Evolutionary conservation across 768 basidiomycete species (phyloP).

Genomic region (Lanmaoa rubissima): DNA sequence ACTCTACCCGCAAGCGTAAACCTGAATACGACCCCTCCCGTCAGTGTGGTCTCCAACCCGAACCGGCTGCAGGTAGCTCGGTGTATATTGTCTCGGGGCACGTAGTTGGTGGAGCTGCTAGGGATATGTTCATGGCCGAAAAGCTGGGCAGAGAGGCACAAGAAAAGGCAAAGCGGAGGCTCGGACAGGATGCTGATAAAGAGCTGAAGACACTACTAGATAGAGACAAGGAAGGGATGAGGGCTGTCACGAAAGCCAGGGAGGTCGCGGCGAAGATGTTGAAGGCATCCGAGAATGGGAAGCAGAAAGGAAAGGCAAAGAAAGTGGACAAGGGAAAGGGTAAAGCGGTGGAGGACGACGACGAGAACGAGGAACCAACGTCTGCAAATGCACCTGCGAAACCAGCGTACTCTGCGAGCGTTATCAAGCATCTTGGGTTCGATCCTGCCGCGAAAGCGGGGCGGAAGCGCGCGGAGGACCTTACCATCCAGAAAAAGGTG

Average conservation of each 20-base stretch:
- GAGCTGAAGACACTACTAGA: slow-evolving; percentile 58
- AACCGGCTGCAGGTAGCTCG: slow-evolving; percentile 37
- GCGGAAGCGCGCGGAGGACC: slow-evolving; percentile 39
- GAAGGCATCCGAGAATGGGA: slow-evolving; percentile 19
- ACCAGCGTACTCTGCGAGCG: slow-evolving; percentile 58
- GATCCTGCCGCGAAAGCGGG: slow-evolving; percentile 67
- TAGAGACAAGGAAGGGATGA: slow-evolving; percentile 68
- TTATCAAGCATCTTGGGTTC: slow-evolving; percentile 75
- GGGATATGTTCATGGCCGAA: slow-evolving; percentile 56
- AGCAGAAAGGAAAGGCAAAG: slow-evolving; percentile 16
- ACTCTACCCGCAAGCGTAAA: slow-evolving; percentile 47
- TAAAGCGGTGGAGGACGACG: slow-evolving; percentile 7
- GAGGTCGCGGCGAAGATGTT: slow-evolving; percentile 39
- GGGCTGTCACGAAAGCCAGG: slow-evolving; percentile 58
- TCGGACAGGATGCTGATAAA: slow-evolving; percentile 58
- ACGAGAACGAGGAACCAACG: slow-evolving; percentile 15
- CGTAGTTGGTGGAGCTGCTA: slow-evolving; percentile 51
- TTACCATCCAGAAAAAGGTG: slow-evolving; percentile 59
- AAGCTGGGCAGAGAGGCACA: slow-evolving; percentile 78
- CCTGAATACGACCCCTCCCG: slow-evolving; percentile 61
- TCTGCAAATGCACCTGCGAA: slow-evolving; percentile 29
- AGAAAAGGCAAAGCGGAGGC: slow-evolving; percentile 65
- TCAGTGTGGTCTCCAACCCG: slow-evolving; percentile 76
- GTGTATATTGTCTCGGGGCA: slow-evolving; percentile 86
- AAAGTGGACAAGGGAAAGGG: slow-evolving; percentile 17